Percentiles rank a stretch among this genome's conserved stretches.
Conservation (phyloP, 768 basidiomycete species). For the Hericium rajendrae region DNA sequence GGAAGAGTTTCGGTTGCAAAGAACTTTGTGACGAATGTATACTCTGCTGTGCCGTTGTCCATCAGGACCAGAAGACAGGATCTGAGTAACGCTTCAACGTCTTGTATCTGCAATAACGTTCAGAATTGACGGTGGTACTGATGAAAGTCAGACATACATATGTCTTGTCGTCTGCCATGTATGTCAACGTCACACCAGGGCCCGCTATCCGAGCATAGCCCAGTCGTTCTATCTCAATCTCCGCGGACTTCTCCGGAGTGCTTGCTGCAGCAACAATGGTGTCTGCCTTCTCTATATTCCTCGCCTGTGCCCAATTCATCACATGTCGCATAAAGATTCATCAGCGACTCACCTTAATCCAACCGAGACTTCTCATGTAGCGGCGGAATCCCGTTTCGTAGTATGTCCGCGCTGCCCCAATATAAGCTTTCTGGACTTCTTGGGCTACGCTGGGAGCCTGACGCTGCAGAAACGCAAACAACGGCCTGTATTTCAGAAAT, state of each 20-base stretch:
- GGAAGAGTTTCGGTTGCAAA: slow-evolving; percentile 36
- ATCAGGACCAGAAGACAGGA: slow-evolving; percentile 84
- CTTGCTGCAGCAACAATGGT: slow-evolving; percentile 41
- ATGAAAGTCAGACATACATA: slow-evolving; percentile 44
- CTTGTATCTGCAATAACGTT: slow-evolving; percentile 50
- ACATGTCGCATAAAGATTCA: background rate
- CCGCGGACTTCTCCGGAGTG: slow-evolving; percentile 28
- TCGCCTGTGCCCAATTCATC: slow-evolving; percentile 32
- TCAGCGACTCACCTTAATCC: slow-evolving; percentile 52
- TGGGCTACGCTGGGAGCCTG: slow-evolving; percentile 74
- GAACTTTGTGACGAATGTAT: slow-evolving; percentile 78
- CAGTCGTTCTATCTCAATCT: slow-evolving; percentile 47
- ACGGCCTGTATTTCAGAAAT: slow-evolving; percentile 69
- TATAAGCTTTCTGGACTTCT: slow-evolving; percentile 84
- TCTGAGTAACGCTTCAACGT: slow-evolving; percentile 74
- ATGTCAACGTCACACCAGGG: slow-evolving; percentile 71
- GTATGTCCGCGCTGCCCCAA: slow-evolving; percentile 75
- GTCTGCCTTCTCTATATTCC: slow-evolving; percentile 63
- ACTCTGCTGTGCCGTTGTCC: slow-evolving; percentile 93
- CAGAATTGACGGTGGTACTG: no score
- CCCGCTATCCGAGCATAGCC: slow-evolving; percentile 68
- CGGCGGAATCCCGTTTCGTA: slow-evolving; percentile 94
- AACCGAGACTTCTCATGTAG: slow-evolving; percentile 74
- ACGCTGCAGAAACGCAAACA: slow-evolving; percentile 80
- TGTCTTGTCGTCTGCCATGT: slow-evolving; percentile 81